phyloP scores from a whole-genome alignment of 306 rosid species.

The Ceratonia siliqua region DNA sequence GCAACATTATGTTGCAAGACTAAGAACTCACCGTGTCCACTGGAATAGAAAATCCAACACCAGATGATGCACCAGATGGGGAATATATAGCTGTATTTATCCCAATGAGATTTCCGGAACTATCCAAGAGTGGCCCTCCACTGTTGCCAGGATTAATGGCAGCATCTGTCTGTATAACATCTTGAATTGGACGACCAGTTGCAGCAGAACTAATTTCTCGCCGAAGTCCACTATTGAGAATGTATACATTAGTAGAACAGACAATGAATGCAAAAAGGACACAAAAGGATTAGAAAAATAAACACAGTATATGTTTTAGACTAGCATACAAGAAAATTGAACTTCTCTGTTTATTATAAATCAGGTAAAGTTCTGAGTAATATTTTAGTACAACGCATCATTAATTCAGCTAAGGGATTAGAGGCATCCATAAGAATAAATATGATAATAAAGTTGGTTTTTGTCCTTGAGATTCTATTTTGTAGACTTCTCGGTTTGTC shows the following conservation, averaged over 20 bases:
- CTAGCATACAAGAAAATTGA: background rate
- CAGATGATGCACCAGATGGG: conserved; percentile 96
- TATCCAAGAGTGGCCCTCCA: conserved; percentile 98
- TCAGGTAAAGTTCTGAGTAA: too few relatives aligned
- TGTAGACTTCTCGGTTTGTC: background rate
- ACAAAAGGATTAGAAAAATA: background rate
- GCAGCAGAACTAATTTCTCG: conserved; percentile 98
- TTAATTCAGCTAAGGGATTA: conserved; percentile 13
- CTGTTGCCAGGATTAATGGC: conserved; percentile 99
- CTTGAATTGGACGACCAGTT: conserved; percentile 64
- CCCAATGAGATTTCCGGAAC: conserved; percentile 94
- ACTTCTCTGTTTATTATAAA: too few relatives aligned
- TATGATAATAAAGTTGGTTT: background rate
- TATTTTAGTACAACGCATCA: background rate
- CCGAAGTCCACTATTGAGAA: conserved; percentile 72
- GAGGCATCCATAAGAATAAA: background rate
- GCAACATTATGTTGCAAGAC: background rate
- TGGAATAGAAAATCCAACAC: conserved; percentile 98
- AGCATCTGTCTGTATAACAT: conserved; percentile 99
- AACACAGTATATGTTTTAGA: background rate
- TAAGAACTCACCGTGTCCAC: conserved; percentile 83
- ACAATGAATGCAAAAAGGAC: background rate
- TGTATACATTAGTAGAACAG: conserved; percentile 20
- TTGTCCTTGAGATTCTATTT: background rate
- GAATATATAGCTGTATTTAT: conserved; percentile 98